Evolutionary conservation across 495 filamentous ascomycete genomes (phyloP), one percentile per base, ranked within the genome.

Genomic region (Aspergillus nanangensis): DNA sequence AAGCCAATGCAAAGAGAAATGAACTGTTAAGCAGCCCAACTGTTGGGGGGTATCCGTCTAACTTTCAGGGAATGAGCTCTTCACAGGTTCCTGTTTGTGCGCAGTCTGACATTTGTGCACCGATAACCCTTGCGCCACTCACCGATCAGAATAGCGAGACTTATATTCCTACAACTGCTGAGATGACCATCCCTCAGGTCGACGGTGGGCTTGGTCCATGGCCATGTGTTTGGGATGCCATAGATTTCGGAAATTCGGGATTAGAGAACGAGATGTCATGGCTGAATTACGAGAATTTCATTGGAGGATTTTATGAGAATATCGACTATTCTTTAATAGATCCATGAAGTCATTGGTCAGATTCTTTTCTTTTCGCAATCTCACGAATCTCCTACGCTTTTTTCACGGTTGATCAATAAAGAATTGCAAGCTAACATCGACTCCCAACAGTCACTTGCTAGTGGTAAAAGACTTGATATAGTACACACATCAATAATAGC

Each of bases 231-330:
- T 68, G 65, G 65, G 62, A 64, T 31, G 52, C 57, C 7, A 56
- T 68, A 39, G 61, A 68, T 45, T 51, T 59, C 17, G 42, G 29
- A 1, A 15, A 40, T 9, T 33, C 39, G 5, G 44, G 27, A 2
- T 25, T 37, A 1, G 47, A 25, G 3, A 47, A 56, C 44, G 49
- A 68, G 32, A 45, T 45, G 21, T 57, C 62, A 1, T 68, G 65
- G 65, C 23, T 50, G 21, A 66, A 57, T 17, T 68, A 66, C 40
- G 61, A 62, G 40, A 66, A 41, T 18, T 68, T 68, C 40, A 58
- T 68, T 24, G 61, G 53, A 2, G 63, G 62, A 44, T 45, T 68
- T 15, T 61, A 61, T 49, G 57, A 58, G 19, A 59, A 38, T 27
- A 51, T 46, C 13, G 55, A 65, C 20, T 47, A 19, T 35, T 25